phyloP scores from a whole-genome alignment of 1,139 yeast species.

The Suhomyces taliae region DNA sequence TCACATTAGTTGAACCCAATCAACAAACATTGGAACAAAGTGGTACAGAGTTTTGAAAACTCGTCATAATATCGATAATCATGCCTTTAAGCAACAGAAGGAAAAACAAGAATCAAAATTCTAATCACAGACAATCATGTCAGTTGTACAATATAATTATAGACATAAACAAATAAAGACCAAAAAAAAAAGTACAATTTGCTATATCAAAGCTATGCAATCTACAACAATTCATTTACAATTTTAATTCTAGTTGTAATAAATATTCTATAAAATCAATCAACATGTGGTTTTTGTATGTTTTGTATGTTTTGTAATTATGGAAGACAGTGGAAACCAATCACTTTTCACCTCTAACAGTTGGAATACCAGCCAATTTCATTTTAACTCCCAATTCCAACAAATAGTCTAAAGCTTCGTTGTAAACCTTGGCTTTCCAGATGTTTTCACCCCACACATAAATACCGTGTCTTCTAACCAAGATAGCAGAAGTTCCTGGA shows the following conservation, averaged over 20 bases:
- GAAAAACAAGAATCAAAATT: no score
- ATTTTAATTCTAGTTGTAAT: no score
- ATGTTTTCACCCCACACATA: slow-evolving; percentile 94
- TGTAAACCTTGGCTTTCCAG: slow-evolving; percentile 90
- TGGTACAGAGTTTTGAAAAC: no score
- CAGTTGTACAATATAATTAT: background rate
- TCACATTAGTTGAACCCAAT: no score
- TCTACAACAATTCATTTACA: no score
- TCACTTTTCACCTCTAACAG: slow-evolving; percentile 20
- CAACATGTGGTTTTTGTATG: no score
- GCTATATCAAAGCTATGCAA: background rate
- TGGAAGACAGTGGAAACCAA: background rate
- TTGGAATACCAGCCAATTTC: slow-evolving; percentile 60
- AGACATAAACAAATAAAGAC: background rate
- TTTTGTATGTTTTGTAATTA: no score
- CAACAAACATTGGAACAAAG: no score
- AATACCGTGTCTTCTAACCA: slow-evolving; percentile 91
- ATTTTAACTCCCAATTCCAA: slow-evolving; percentile 83
- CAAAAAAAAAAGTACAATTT: background rate
- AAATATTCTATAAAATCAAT: no score
- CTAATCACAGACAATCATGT: background rate
- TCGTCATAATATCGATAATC: no score
- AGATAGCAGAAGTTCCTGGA: slow-evolving; percentile 80
- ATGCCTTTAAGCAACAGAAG: no score
- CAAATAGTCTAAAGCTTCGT: slow-evolving; percentile 90